These are phyloP conservation scores for Berberis thunbergii DNA, from an alignment of 164 flowering plant species.

Conservation along the genomic window DNA sequence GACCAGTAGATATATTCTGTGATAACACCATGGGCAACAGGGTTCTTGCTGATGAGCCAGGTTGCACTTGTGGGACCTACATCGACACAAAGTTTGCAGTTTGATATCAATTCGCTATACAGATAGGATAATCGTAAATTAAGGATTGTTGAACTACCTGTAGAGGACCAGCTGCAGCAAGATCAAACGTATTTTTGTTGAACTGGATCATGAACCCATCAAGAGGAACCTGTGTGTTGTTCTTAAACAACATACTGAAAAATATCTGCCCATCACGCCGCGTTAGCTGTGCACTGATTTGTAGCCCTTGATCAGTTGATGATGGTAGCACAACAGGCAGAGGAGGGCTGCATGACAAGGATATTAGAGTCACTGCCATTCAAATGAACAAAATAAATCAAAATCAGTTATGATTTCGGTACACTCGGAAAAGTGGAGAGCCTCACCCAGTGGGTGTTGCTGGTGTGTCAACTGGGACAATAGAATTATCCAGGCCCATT, in stretches of 20 bases:
- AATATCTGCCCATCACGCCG: slow-evolving; percentile 83
- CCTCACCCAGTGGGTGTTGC: slow-evolving; percentile 57
- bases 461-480: slow-evolving; percentile 81
- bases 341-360: slow-evolving; percentile 55
- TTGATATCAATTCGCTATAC: background rate
- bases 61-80: slow-evolving; percentile 82
- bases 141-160: slow-evolving; percentile 39
- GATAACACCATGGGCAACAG: slow-evolving; percentile 86
- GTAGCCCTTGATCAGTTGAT: slow-evolving; percentile 82
- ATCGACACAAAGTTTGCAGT: background rate
- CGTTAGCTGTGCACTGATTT: slow-evolving; percentile 76
- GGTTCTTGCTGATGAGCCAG: slow-evolving; percentile 67
- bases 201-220: slow-evolving; percentile 99
- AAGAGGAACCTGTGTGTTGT: slow-evolving; percentile 61
- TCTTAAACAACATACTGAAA: slow-evolving; percentile 83
- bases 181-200: slow-evolving; percentile 93
- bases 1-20: slow-evolving; percentile 78
- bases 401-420: background rate
- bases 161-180: slow-evolving; percentile 81
- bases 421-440: background rate
- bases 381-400: background rate
- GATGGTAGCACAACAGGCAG: slow-evolving; percentile 78
- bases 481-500: slow-evolving; percentile 78
- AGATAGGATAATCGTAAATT: background rate
- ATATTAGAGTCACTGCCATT: background rate